phyloP scores from a whole-genome alignment of 345 rosid species.

The Camelina sativa region DNA sequence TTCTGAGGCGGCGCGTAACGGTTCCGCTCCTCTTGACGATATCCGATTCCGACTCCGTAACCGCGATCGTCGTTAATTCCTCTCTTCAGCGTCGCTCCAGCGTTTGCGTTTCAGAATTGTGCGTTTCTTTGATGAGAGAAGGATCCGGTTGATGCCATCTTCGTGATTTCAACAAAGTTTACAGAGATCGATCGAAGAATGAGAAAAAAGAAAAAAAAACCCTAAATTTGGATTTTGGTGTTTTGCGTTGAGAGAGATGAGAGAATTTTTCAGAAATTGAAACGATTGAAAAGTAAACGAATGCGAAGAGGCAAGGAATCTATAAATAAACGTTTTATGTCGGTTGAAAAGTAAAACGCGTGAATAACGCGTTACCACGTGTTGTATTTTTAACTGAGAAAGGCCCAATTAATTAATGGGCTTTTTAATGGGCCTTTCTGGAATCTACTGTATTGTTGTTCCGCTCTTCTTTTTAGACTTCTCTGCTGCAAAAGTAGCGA shows the following conservation, averaged over 20 bases:
- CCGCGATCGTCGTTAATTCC: constrained; percentile 24
- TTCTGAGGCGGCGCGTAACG: constrained; percentile 40
- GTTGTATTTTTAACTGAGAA: neutral
- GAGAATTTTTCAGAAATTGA: neutral
- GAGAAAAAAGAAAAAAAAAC: neutral
- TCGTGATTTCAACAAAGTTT: neutral
- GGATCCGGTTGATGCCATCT: constrained; percentile 28
- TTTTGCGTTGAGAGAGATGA: constrained; percentile 5
- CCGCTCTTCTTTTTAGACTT: neutral
- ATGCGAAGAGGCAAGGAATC: neutral
- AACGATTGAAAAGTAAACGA: neutral
- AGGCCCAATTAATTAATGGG: constrained; percentile 1
- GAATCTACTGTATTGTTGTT: constrained; percentile 15
- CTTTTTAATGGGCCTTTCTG: neutral
- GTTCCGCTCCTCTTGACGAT: neutral
- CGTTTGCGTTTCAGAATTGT: constrained; percentile 1
- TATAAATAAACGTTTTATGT: neutral
- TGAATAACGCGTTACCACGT: constrained; percentile 21
- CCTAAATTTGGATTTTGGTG: constrained; percentile 17
- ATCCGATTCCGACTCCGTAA: neutral
- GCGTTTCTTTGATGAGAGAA: constrained; percentile 24
- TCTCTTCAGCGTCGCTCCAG: constrained; percentile 37
- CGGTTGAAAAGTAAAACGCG: constrained; percentile 36
- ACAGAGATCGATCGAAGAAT: neutral
- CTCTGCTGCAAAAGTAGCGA: neutral